Conservation (phyloP, 306 rosid genomes). For the Prunus persica region Prunus_persica_NCBIv2 NC_034014.1:3231001-3231500, state of each 20-base stretch:
- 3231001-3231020: too few species aligned
- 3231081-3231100: neutral
- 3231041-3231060: neutral
- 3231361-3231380: neutral
- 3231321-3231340: neutral
- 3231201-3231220: neutral
- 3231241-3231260: neutral
- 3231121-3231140: too few species aligned
- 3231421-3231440: neutral
- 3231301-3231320: too few species aligned
- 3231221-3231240: neutral
- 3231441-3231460: neutral
- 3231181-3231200: neutral
- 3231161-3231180: neutral
- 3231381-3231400: neutral
- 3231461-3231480: neutral
- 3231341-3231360: neutral
- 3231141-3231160: neutral
- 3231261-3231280: neutral
- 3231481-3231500: neutral
- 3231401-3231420: neutral
- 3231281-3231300: neutral
- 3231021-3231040: too few species aligned
- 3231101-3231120: too few species aligned
- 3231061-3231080: neutral